Base-by-base conservation (phyloP, 129 eudicot species). In the Artemisia argyi region DNA sequence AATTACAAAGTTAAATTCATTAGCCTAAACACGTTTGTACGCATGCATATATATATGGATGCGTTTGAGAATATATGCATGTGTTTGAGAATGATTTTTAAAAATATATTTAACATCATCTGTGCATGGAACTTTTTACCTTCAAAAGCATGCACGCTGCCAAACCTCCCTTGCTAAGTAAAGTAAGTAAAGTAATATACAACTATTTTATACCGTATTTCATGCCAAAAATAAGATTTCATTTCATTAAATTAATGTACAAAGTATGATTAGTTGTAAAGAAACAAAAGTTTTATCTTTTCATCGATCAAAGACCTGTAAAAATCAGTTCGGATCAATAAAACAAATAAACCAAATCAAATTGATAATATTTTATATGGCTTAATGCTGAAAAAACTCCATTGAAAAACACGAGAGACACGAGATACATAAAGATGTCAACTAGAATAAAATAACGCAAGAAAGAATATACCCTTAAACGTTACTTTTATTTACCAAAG, bases 131-230 rank as follows among this genome's bases (percentile, higher is more conserved):
- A 73, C 19, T 50, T 73, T 48, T 35, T 64, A 52, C 51, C 62
- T 51, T 18, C 13, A 64, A 74, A 67, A 59, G 59, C 47, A 58
- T 67, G 66, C 75, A 76, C 50, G 61, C 32, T 35, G 80, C 15
- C 64, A 76, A 76, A 76, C 80, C 80, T 60, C 63, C 63, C 30
- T 68, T 69, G 75, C 80, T 76, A 76, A 30, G 35, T 30, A 30
- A 28, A 28, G 32, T 28, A 26, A 77, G 81, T 69, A 77, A 77
- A 69, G 71, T 59, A 68, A 68, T 60, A 4, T 17, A 66, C 60
- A 24, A 75, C 65, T 65, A 74, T 54, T 65, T 54, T 54, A 32
- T 65, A 42, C 44, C 15, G 73, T 24, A 19, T 65, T 55, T 14
- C 49, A 65, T 55, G 65, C 73, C 66, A 4, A 20, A 53, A 17